Evolutionary conservation across 345 rosid species (phyloP).

Genomic region (Lepidium africanum): DNA sequence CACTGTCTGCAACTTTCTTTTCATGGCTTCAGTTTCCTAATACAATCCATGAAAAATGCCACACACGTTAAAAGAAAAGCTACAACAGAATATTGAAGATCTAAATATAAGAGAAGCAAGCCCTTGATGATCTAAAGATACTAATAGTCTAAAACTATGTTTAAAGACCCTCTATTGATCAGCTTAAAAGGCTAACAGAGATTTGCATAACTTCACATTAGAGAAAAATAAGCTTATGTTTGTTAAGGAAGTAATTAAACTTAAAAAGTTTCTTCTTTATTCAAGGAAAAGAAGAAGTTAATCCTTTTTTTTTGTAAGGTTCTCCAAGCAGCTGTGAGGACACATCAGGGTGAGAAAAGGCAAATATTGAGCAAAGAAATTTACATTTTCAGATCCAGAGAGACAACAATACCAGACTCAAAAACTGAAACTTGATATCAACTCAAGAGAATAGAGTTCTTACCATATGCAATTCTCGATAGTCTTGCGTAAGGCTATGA

Average conservation of each 20-base stretch:
- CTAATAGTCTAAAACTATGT: background rate
- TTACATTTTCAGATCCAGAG: constrained; percentile 33
- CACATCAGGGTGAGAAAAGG: constrained; percentile 10
- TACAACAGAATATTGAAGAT: background rate
- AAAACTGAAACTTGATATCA: constrained; percentile 16
- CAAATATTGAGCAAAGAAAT: background rate
- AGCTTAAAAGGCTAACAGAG: background rate
- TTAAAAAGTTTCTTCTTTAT: background rate
- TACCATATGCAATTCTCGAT: constrained; percentile 50
- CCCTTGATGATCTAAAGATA: background rate
- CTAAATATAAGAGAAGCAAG: background rate
- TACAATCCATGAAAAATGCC: background rate
- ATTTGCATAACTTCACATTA: background rate
- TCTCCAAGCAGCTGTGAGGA: background rate
- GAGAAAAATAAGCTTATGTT: background rate
- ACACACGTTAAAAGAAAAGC: background rate
- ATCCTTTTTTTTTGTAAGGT: background rate
- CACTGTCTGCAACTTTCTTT: constrained; percentile 40
- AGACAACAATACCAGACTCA: constrained; percentile 11
- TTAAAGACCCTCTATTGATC: background rate
- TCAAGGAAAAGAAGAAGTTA: background rate
- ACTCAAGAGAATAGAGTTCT: background rate
- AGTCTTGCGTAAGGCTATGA: constrained; percentile 64
- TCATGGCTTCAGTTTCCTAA: constrained; percentile 55
- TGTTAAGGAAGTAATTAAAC: constrained; percentile 3